These are phyloP conservation scores for Magnaporthiopsis poae DNA, from an alignment of 2,329 filamentous ascomycete genomes.

Conservation along the genomic window DNA sequence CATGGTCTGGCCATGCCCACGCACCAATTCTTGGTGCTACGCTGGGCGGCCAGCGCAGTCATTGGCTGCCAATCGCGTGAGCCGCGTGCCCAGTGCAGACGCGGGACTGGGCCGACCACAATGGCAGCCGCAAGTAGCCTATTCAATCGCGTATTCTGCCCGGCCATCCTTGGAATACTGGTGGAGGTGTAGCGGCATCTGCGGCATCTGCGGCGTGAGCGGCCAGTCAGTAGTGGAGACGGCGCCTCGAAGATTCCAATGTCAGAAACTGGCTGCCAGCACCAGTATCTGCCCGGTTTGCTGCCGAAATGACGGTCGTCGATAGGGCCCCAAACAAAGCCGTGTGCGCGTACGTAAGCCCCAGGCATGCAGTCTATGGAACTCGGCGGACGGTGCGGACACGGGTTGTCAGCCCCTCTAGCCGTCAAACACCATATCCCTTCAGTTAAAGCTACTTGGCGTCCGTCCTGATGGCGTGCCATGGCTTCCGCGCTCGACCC, in stretches of 20 bases:
- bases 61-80: neutral
- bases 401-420: neutral
- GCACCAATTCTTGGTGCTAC: neutral
- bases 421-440: neutral
- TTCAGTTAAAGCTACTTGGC: neutral
- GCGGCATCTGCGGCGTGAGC: neutral
- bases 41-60: neutral
- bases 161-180: neutral
- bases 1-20: neutral
- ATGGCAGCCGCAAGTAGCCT: neutral
- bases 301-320: neutral
- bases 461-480: neutral
- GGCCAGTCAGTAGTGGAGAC: neutral
- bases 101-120: neutral
- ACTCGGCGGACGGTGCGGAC: neutral
- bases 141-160: neutral
- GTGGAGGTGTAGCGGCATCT: neutral
- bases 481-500: neutral
- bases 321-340: neutral
- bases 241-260: no score
- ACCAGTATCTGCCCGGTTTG: neutral
- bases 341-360: neutral
- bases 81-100: neutral
- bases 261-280: no score
- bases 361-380: neutral